Base-by-base conservation (phyloP, 441 rosid species). In the Metrosideros polymorpha region DNA sequence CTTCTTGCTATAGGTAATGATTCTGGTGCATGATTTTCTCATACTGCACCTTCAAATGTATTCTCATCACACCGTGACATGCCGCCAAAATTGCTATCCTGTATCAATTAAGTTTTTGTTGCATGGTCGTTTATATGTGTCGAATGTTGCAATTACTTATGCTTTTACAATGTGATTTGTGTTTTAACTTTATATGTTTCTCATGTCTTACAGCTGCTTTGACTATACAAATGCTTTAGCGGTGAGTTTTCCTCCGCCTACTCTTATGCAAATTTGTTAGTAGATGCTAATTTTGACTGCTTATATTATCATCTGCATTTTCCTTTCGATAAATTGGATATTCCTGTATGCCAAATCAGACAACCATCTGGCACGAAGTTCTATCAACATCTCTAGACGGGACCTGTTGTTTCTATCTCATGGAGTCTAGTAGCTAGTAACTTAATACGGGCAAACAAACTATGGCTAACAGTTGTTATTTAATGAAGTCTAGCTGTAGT, bases 151-250 rank as follows among this genome's bases (percentile, higher is more conserved):
- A 0, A 6, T 39, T 39, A 35, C n/a, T 71, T 71, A 22, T 71
- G n/a, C 79, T 71, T n/a, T 71, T 71, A 10, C 47, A 39, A 29
- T 42, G 27, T 52, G 61, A 49, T 52, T 86, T 75, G 85, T 88
- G 87, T 89, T 77, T 90, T 82, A 76, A 82, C 35, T 47, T 5
- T 49, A 82, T 82, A 32, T 85, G 84, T 76, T 89, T 25, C 79
- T 84, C 87, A 43, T 89, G 52, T 88, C 86, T 39, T 86, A 87
- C 98, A 97, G 99, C 92, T 97, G 99, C 90, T 97, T 97, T 86
- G 99, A 96, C 92, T 96, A 97, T 91, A 97, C 99, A 79, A 97
- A 97, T 91, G 99, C 93, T 85, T 92, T 97, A 90, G 98, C 98
- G 87, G 99, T 96, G 89, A 97, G 99, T 91, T 86, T 87, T 87